Evolutionary conservation across 345 rosid species (phyloP), one percentile per base, ranked within the genome.

Genomic region (Nephelium lappaceum): DNA sequence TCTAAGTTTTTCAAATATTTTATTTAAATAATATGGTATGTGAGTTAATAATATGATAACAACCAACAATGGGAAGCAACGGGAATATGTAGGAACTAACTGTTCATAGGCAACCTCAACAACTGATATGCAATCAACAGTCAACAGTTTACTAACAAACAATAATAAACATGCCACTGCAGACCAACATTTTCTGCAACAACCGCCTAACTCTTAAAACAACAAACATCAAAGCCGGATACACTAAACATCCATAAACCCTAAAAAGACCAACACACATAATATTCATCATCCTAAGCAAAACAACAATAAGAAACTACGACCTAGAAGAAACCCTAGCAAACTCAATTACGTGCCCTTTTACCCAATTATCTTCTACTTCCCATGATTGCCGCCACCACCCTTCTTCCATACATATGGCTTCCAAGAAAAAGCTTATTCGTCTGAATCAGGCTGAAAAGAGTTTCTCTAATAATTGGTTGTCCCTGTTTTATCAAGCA

Each of bases 321-420:
- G 36, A 49, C 5, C 67, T 41, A 4, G 11, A 38, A 31, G 36
- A 31, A 31, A 4, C 57, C 14, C 68, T 42, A 73, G 36, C 36
- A 31, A 31, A 31, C 36, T 31, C 53, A 42, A 41, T 41, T 25
- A 49, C 6, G 2, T 8, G 45, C 23, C 23, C 15, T 31, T 8
- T 31, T 49, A 14, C 55, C 19, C 14, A 6, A 3, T 14, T 61
- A 53, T 5, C 47, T 18, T 53, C 6, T 76, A 31, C 64, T 67
- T 21, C 69, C 72, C 42, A 16, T 76, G 38, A 71, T 19, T 39
- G 18, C 5, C 36, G 16, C 69, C 67, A 81, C 63, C 24, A 81
- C 81, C 71, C 51, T 81, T 21, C 63, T 73, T 21, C 81, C 84
- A 3, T 43, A 81, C 1, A 53, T 72, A 42, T 73, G 74, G 42